Evolutionary conservation across 495 filamentous ascomycete species (phyloP), one percentile per base, ranked within the genome.

Genomic region (Aspergillus sclerotioniger): DNA sequence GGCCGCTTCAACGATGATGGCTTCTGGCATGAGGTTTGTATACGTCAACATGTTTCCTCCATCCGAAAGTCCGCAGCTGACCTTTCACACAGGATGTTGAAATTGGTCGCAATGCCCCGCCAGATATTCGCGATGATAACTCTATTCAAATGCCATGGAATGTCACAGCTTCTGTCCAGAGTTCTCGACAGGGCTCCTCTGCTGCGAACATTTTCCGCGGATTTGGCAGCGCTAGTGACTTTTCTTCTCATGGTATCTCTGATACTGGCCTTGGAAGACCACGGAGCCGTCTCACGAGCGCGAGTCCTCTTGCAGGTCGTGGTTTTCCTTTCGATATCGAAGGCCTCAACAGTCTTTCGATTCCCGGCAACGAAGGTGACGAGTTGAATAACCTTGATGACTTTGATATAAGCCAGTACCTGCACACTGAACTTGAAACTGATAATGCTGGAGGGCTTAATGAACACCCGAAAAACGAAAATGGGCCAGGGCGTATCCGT

Each of bases 91-190:
- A 81, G 67, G 80, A 78, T 19, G 68, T 86, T 31, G 87, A 90
- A 69, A 66, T 86, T 28, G 84, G 80, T 6, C 83, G 87, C 51
- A 79, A 85, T 21, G 85, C 82, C 6, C 77, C 78, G 1, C 72
- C 78, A 0, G 75, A 78, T 16, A 76, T 87, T 2, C 70, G 76
- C n/a, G 83, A 87, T 56, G 78, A 84, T 44, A 72, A 74, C 41
- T 83, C 83, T 10, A 82, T 80, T 2, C 79, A 80, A 33, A 84
- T 90, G 80, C 87, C 87, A 43, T 90, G 87, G 87, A 90, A 90
- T 61, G 78, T 84, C 61, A 82, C 76, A 19, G 80, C 82, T 25
- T 88, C 86, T 3, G 60, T 81, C 3, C 77, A 82, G 45, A 82
- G 81, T 51, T 87, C 85, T 20, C 71, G 74, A n/a, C 76, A 73